Evolutionary conservation across 2,329 filamentous ascomycete species (phyloP).

Genomic region (Capronia coronata): DNA sequence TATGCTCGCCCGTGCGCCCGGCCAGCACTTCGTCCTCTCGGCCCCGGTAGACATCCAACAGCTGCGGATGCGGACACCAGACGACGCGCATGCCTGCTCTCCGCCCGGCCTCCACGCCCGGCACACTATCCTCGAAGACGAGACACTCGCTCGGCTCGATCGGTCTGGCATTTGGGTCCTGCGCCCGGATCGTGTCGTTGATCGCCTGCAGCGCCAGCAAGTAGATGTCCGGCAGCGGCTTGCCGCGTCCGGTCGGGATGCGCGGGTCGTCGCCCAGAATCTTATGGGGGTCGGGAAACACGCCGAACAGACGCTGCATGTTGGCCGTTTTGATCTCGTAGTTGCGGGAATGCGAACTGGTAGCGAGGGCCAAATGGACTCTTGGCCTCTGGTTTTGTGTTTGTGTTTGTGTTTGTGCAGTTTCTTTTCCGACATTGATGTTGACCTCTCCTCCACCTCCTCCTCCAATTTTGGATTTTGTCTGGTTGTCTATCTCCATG

Average conservation of each 20-base stretch:
- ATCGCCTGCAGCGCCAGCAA: constrained; percentile 76
- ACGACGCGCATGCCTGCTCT: constrained; percentile 91
- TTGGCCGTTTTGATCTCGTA: constrained; percentile 68
- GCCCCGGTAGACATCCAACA: constrained; percentile 69
- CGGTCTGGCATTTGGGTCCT: constrained; percentile 52
- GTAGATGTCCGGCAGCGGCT: constrained; percentile 93
- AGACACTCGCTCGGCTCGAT: constrained; percentile 81
- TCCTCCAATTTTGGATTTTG: too few relatives aligned
- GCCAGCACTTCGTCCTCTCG: constrained; percentile 77
- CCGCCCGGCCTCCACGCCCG: constrained; percentile 82
- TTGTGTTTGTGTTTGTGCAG: background rate
- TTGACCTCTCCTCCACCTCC: too few relatives aligned
- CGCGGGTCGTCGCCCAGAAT: constrained; percentile 81
- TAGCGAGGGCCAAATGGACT: constrained; percentile 79
- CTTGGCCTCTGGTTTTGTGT: constrained; percentile 31
- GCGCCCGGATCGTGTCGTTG: constrained; percentile 58
- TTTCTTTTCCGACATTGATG: background rate
- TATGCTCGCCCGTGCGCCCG: constrained; percentile 67
- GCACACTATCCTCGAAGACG: constrained; percentile 93
- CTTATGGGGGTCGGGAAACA: constrained; percentile 62
- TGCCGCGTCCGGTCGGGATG: constrained; percentile 73
- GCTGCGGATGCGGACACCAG: constrained; percentile 79
- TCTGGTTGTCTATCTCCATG: too few relatives aligned
- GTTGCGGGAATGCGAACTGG: constrained; percentile 65
- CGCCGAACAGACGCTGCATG: constrained; percentile 45